phyloP scores from a whole-genome alignment of 495 filamentous ascomycete species.

The Aspergillus homomorphus region DNA sequence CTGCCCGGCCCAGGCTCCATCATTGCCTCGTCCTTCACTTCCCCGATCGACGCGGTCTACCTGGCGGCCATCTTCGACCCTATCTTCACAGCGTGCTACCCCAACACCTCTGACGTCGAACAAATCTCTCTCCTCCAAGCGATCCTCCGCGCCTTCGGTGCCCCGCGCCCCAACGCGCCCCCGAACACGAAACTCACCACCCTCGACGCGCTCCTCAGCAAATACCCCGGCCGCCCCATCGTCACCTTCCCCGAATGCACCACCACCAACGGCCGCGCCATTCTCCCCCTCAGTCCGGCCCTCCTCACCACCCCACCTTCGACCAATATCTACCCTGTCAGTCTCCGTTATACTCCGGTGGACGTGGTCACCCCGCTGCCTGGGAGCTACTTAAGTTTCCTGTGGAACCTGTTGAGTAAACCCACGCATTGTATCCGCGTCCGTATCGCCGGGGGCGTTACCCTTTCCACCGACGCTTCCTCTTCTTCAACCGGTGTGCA shows the following conservation, averaged over 20 bases:
- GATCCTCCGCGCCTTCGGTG: constrained; percentile 67
- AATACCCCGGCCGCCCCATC: constrained; percentile 70
- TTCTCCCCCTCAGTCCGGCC: constrained; percentile 74
- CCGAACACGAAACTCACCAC: constrained; percentile 52
- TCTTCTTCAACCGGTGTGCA: background rate
- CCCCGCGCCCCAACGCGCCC: constrained; percentile 48
- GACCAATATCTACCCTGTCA: constrained; percentile 82
- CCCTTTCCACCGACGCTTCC: background rate
- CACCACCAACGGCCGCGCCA: constrained; percentile 90
- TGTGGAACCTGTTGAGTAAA: constrained; percentile 81
- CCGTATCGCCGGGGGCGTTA: constrained; percentile 59
- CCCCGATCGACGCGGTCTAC: constrained; percentile 89
- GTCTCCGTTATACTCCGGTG: constrained; percentile 77
- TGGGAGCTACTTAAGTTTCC: constrained; percentile 58
- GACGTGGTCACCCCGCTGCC: constrained; percentile 93
- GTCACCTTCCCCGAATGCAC: constrained; percentile 90
- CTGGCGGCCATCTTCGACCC: constrained; percentile 97
- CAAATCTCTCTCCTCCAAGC: constrained; percentile 72
- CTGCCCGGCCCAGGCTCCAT: constrained; percentile 73
- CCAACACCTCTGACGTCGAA: constrained; percentile 66
- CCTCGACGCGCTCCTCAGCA: constrained; percentile 57
- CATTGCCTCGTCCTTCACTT: constrained; percentile 87
- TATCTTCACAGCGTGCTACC: constrained; percentile 83
- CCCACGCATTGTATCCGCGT: constrained; percentile 89
- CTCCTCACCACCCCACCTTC: constrained; percentile 61